phyloP scores from a whole-genome alignment of 495 filamentous ascomycete species.

The Penicillium maclennaniae region DNA sequence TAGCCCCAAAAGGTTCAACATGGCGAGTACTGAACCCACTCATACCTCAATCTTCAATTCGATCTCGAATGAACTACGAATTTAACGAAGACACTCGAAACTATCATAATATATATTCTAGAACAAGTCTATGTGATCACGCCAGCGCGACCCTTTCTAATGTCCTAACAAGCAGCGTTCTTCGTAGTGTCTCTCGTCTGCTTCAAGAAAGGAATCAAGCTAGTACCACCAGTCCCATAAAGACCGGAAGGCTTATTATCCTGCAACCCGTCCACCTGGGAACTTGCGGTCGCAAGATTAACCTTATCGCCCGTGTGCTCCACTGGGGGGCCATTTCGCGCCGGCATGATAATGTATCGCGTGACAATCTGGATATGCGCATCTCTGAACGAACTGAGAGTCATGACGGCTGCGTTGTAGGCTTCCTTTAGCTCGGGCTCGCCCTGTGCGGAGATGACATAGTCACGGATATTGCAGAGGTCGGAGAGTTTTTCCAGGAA shows the following conservation, averaged over 20 bases:
- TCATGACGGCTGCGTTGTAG: slow-evolving; percentile 81
- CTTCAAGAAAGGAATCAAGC: slow-evolving; percentile 86
- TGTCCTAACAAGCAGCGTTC: slow-evolving; percentile 20
- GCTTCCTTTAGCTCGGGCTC: slow-evolving; percentile 66
- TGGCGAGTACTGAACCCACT: neutral
- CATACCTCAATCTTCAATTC: neutral
- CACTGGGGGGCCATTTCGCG: slow-evolving; percentile 18
- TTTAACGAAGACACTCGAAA: neutral
- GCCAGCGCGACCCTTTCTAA: neutral
- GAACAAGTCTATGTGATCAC: neutral
- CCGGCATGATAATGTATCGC: slow-evolving; percentile 78
- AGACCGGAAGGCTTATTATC: slow-evolving; percentile 34
- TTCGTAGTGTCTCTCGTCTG: slow-evolving; percentile 84
- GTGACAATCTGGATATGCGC: slow-evolving; percentile 93
- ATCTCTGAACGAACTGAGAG: slow-evolving; percentile 77
- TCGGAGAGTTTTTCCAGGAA: slow-evolving; percentile 73
- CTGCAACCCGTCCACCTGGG: slow-evolving; percentile 18
- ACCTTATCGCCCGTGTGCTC: slow-evolving; percentile 11
- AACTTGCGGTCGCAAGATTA: slow-evolving; percentile 32
- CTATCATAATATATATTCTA: neutral
- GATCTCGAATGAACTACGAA: neutral
- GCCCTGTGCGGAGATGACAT: slow-evolving; percentile 57
- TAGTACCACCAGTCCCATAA: slow-evolving; percentile 85
- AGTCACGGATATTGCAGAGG: slow-evolving; percentile 80
- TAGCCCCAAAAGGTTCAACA: neutral